These are phyloP conservation scores for Thelephora terrestris DNA, from an alignment of 1,284 basidiomycete genomes.

Conservation along the genomic window DNA sequence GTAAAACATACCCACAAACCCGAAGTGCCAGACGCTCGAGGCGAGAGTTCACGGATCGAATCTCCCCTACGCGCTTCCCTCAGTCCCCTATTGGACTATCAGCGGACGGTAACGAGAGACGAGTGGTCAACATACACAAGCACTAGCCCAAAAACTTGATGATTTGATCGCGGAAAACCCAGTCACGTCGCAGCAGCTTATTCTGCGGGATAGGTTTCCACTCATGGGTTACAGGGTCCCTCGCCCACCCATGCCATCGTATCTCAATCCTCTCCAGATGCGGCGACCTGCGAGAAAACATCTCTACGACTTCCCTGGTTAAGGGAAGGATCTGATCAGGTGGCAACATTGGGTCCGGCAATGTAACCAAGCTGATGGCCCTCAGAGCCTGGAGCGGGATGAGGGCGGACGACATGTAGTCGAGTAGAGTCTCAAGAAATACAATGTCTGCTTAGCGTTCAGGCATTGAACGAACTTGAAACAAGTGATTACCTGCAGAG, in stretches of 20 bases:
- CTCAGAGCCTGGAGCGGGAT: constrained; percentile 8
- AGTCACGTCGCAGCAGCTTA: constrained; percentile 9
- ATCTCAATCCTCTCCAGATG: constrained; percentile 14
- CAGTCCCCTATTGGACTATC: no score
- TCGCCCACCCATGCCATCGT: constrained; percentile 18
- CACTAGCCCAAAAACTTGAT: no score
- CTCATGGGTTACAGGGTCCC: constrained; percentile 2
- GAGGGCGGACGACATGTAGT: constrained; percentile 9
- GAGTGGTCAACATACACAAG: no score
- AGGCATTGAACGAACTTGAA: constrained; percentile 2
- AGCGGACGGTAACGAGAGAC: no score
- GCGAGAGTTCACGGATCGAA: no score
- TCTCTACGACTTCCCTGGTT: constrained; percentile 10
- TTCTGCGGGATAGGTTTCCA: constrained; percentile 10
- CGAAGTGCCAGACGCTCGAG: not conserved
- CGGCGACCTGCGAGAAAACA: constrained; percentile 4
- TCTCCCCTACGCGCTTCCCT: no score
- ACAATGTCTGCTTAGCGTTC: not conserved
- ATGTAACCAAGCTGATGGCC: constrained; percentile 12
- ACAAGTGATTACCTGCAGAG: constrained; percentile 1
- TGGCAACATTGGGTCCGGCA: constrained; percentile 14
- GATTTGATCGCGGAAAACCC: not conserved
- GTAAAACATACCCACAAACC: not conserved
- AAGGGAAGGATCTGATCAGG: not conserved
- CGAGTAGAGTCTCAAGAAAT: constrained; percentile 7